phyloP scores from a whole-genome alignment of 768 basidiomycete species.

The Lyophyllum shimeji region DNA sequence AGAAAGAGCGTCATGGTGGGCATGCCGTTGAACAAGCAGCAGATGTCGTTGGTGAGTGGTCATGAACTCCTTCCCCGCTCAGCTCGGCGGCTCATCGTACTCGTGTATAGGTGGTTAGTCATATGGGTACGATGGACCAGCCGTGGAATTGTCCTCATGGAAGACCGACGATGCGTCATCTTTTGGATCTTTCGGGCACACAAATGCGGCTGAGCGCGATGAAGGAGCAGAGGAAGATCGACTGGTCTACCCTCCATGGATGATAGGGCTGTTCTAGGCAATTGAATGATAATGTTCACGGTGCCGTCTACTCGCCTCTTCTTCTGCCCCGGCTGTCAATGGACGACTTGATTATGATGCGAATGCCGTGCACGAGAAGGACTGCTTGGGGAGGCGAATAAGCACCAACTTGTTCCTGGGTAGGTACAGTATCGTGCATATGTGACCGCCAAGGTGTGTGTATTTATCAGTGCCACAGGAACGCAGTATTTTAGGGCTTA shows the following conservation, averaged over 20 bases:
- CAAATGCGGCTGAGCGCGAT: conserved; percentile 13
- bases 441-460: too few relatives aligned
- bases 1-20: conserved; percentile 97
- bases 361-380: too few relatives aligned
- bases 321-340: too few relatives aligned
- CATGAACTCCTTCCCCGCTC: neutral
- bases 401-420: too few relatives aligned
- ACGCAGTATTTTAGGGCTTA: too few relatives aligned
- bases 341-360: too few relatives aligned
- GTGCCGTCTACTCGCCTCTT: too few relatives aligned
- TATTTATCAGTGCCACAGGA: too few relatives aligned
- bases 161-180: conserved; percentile 79
- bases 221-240: conserved; percentile 18
- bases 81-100: conserved; percentile 39
- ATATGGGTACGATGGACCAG: conserved; percentile 84
- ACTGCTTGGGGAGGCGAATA: too few relatives aligned
- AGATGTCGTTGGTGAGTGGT: conserved; percentile 56
- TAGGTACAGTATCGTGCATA: too few relatives aligned
- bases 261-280: too few relatives aligned
- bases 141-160: conserved; percentile 92
- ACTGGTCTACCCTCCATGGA: conserved; percentile 30
- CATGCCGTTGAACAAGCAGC: conserved; percentile 68
- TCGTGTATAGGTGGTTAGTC: conserved; percentile 57
- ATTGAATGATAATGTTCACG: too few relatives aligned
- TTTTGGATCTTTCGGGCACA: conserved; percentile 45